These are phyloP conservation scores for Naegleria lovaniensis DNA, from an alignment of 208 protist genomes.

Conservation along the genomic window DNA sequence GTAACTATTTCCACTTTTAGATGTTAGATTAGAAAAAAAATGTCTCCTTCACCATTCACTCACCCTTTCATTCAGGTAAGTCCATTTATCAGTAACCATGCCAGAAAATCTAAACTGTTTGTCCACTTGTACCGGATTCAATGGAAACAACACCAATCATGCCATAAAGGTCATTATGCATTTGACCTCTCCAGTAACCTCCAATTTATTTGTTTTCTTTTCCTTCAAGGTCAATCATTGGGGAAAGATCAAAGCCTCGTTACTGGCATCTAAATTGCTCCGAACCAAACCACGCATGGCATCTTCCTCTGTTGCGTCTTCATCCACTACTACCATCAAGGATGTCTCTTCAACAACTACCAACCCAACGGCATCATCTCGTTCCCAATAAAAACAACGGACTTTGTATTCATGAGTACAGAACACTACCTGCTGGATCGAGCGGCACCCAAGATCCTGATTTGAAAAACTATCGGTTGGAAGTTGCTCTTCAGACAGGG, in stretches of 20 bases:
- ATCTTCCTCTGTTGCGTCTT: no score
- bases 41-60: background rate
- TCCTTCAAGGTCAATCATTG: background rate
- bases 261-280: background rate
- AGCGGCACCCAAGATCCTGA: no score
- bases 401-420: no score
- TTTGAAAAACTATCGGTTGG: no score
- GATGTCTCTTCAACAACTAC: background rate
- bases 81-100: background rate
- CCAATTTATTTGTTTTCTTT: background rate
- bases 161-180: conserved; percentile 7
- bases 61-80: conserved; percentile 7
- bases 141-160: no score
- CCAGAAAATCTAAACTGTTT: no score
- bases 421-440: no score
- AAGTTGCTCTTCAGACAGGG: no score
- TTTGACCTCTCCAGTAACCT: background rate
- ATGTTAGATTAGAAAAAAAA: background rate
- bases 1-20: no score
- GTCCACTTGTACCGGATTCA: no score
- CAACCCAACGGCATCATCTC: background rate
- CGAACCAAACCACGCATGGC: background rate
- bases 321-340: no score
- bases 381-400: no score
- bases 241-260: background rate